Conservation (phyloP, 2,329 filamentous ascomycete species). For the Penicillium hesseltinei region DNA sequence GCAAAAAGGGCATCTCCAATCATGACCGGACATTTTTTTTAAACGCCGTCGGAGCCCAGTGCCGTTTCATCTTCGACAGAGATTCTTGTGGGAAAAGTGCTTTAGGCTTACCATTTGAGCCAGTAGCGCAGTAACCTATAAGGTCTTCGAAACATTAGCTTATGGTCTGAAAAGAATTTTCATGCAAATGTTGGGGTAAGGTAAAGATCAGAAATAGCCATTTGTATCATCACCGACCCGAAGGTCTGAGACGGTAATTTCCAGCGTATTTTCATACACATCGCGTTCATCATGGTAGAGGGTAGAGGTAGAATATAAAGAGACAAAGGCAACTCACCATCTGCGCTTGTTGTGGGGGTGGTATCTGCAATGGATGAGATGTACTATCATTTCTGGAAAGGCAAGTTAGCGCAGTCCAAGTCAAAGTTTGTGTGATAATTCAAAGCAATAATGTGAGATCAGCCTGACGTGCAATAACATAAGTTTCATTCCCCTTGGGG, state of each 20-base stretch:
- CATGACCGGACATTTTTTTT: constrained; percentile 59
- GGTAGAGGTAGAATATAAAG: constrained; percentile 36
- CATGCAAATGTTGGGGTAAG: constrained; percentile 16
- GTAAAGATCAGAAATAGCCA: constrained; percentile 74
- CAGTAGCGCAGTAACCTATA: constrained; percentile 9
- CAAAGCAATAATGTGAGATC: constrained; percentile 55
- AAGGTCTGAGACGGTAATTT: constrained; percentile 91
- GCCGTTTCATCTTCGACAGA: constrained; percentile 56
- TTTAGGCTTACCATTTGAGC: constrained; percentile 26
- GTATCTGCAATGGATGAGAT: not conserved
- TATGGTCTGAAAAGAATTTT: constrained; percentile 2
- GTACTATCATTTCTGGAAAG: constrained; percentile 16
- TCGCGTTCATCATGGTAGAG: constrained; percentile 56
- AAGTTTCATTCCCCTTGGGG: constrained; percentile 75
- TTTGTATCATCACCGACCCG: constrained; percentile 72
- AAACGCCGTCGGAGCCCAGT: constrained; percentile 88
- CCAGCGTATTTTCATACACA: constrained; percentile 67
- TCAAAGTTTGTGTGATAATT: constrained; percentile 15
- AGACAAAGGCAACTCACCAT: constrained; percentile 30
- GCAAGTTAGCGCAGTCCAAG: constrained; percentile 21
- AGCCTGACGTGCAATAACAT: constrained; percentile 85
- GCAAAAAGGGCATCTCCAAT: constrained; percentile 81
- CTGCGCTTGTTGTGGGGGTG: not conserved
- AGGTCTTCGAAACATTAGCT: constrained; percentile 23
- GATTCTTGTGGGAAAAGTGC: constrained; percentile 1